phyloP scores from a whole-genome alignment of 371 early-diverging fungal species.

The Phascolomyces articulosus region DNA sequence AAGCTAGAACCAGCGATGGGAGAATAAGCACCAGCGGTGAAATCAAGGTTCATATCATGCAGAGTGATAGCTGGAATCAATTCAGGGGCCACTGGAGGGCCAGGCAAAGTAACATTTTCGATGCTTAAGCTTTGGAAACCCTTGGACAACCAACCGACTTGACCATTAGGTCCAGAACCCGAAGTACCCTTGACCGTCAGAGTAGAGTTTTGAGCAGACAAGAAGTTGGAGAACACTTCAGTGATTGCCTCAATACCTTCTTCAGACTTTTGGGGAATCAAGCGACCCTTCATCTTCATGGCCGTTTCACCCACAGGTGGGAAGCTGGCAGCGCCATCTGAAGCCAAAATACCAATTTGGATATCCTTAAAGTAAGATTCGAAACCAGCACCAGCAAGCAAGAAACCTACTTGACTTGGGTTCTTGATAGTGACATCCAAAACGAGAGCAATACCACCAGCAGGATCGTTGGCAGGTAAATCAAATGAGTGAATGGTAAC shows the following conservation, averaged over 20 bases:
- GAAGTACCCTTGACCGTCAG: slow-evolving; percentile 56
- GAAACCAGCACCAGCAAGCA: slow-evolving; percentile 44
- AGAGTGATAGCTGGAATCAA: slow-evolving; percentile 33
- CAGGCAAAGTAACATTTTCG: slow-evolving; percentile 48
- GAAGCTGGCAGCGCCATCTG: slow-evolving; percentile 37
- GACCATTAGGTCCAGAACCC: slow-evolving; percentile 55
- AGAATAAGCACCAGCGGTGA: slow-evolving; percentile 53
- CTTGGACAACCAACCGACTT: slow-evolving; percentile 58
- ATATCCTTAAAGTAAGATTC: slow-evolving; percentile 33
- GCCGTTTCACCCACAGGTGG: slow-evolving; percentile 27
- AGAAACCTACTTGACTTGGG: slow-evolving; percentile 61
- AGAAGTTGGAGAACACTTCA: slow-evolving; percentile 53
- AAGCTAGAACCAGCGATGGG: slow-evolving; percentile 50
- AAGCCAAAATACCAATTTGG: slow-evolving; percentile 36
- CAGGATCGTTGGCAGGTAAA: slow-evolving; percentile 60
- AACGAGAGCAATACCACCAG: slow-evolving; percentile 58
- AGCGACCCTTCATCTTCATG: slow-evolving; percentile 54
- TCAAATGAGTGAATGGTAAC: slow-evolving; percentile 59
- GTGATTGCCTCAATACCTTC: slow-evolving; percentile 54
- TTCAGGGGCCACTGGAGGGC: slow-evolving; percentile 18
- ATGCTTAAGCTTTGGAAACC: slow-evolving; percentile 59
- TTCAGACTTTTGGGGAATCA: slow-evolving; percentile 46
- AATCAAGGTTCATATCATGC: slow-evolving; percentile 53
- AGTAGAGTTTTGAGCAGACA: slow-evolving; percentile 43
- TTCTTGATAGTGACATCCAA: slow-evolving; percentile 50